Evolutionary conservation across 805 yeast species (phyloP).

Genomic region (Wickerhamiella occidentalis): DNA sequence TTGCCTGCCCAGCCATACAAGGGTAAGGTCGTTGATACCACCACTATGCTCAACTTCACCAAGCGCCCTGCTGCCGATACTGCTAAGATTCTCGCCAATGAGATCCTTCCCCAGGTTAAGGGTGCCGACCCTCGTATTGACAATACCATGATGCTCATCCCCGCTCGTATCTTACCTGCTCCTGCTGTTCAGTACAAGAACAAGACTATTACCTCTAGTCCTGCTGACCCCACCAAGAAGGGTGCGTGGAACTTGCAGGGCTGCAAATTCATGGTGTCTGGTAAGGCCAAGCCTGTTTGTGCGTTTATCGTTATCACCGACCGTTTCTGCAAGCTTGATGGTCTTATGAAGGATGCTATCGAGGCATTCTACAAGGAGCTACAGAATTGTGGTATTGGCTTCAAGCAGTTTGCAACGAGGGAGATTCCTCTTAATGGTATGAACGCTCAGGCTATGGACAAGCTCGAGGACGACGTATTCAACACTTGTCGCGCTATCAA

Average conservation of each 20-base stretch:
- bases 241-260: conserved; percentile 12
- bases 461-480: conserved; percentile 9
- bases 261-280: conserved; percentile 10
- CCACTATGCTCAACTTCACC: conserved; percentile 11
- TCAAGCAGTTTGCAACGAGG: background rate
- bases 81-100: conserved; percentile 10
- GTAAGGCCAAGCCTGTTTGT: conserved; percentile 6
- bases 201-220: conserved; percentile 7
- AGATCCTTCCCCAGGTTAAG: conserved; percentile 33
- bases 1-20: conserved; percentile 8
- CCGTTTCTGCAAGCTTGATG: conserved; percentile 9
- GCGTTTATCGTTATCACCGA: conserved; percentile 10
- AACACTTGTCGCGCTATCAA: conserved; percentile 7
- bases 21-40: conserved; percentile 10
- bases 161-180: conserved; percentile 12
- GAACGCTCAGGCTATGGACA: conserved; percentile 1
- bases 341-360: conserved; percentile 7
- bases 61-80: conserved; percentile 11
- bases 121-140: conserved; percentile 97
- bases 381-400: conserved; percentile 10
- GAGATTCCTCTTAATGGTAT: conserved; percentile 9
- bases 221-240: conserved; percentile 11
- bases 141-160: conserved; percentile 25
- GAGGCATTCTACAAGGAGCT: conserved; percentile 9
- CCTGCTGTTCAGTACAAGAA: conserved; percentile 10